Evolutionary conservation across 495 filamentous ascomycete genomes (phyloP).

Genomic region (Lophium mytilinum): DNA sequence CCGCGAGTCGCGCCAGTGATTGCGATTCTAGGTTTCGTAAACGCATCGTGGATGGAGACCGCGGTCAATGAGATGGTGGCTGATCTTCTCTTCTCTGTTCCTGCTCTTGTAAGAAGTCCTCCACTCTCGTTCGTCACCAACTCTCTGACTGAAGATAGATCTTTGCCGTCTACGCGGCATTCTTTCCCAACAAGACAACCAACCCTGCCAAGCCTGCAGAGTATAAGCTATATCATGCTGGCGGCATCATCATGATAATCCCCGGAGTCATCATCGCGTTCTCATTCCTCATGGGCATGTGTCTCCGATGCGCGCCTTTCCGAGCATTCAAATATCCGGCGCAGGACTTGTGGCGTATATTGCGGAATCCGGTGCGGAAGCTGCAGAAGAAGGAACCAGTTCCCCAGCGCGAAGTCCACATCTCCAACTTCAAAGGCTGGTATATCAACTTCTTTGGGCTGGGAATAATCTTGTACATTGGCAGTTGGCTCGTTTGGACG

Average conservation of each 20-base stretch:
- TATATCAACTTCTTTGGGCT: conserved; percentile 1
- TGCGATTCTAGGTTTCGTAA: conserved; percentile 6
- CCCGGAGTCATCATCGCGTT: conserved; percentile 5
- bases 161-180: conserved; percentile 8
- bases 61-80: conserved; percentile 14
- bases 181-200: conserved; percentile 8
- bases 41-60: conserved; percentile 11
- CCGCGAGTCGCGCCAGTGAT: conserved; percentile 8
- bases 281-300: background rate
- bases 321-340: conserved; percentile 11
- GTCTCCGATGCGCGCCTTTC: background rate
- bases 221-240: conserved; percentile 9
- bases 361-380: conserved; percentile 6
- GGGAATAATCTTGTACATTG: conserved; percentile 11
- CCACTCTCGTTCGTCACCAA: too few species aligned
- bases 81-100: conserved; percentile 8
- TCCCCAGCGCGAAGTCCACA: background rate
- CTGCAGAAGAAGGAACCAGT: conserved; percentile 1
- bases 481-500: conserved; percentile 11
- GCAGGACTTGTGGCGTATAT: conserved; percentile 3
- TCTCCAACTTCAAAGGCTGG: conserved; percentile 4
- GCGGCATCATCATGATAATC: conserved; percentile 13
- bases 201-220: conserved; percentile 6
- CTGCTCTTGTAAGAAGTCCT: background rate
- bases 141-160: too few species aligned